Conservation (phyloP, 768 basidiomycete species). For the Kwoniella sp. region DNA sequence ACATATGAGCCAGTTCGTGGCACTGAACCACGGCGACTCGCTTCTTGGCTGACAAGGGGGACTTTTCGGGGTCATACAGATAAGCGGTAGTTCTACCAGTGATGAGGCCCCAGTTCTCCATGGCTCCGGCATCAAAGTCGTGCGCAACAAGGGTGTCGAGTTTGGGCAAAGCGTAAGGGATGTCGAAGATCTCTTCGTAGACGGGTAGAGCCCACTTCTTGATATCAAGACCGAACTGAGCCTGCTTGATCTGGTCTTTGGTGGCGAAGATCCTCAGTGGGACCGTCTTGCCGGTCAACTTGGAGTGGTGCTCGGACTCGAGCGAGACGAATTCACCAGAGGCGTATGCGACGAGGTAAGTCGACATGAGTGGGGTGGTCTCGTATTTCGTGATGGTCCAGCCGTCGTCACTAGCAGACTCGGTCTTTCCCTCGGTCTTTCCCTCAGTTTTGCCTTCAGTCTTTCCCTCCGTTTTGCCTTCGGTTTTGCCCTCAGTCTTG, state of each 20-base stretch:
- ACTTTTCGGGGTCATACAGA: constrained; percentile 74
- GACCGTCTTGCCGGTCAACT: constrained; percentile 74
- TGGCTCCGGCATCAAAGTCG: constrained; percentile 83
- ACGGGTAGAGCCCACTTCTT: constrained; percentile 76
- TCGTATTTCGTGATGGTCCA: constrained; percentile 86
- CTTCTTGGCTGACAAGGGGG: constrained; percentile 74
- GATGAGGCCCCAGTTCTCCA: constrained; percentile 83
- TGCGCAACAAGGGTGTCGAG: constrained; percentile 84
- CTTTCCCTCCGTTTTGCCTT: constrained; percentile 54
- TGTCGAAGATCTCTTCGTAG: constrained; percentile 91
- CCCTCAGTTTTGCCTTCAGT: constrained; percentile 54
- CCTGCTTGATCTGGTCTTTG: constrained; percentile 77
- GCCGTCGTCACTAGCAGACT: constrained; percentile 32
- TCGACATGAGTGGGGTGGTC: constrained; percentile 78
- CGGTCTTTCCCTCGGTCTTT: constrained; percentile 42
- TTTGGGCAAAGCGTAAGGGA: constrained; percentile 90
- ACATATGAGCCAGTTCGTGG: constrained; percentile 65
- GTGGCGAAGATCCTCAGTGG: constrained; percentile 87
- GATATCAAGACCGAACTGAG: constrained; percentile 82
- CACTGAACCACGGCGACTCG: constrained; percentile 74
- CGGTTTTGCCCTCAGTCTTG: constrained; percentile 53
- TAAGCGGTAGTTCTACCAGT: constrained; percentile 82
- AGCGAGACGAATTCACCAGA: constrained; percentile 68
- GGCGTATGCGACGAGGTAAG: constrained; percentile 85
- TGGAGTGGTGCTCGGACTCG: constrained; percentile 75